Evolutionary conservation across 768 basidiomycete genomes (phyloP).

Genomic region (Russula griseocarnosa): DNA sequence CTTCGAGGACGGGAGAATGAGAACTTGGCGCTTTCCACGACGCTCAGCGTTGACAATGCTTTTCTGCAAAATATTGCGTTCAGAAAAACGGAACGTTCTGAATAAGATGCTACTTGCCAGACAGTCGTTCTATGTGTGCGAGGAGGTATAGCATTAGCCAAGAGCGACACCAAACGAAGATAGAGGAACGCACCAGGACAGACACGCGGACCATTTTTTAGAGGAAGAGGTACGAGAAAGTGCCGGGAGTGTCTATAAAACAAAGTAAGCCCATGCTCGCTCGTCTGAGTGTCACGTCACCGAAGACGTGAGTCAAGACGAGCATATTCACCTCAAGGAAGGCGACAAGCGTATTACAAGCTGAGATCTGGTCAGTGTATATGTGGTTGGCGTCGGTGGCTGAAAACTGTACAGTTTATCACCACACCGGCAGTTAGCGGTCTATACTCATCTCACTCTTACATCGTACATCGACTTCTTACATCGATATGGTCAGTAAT

Average conservation of each 20-base stretch:
- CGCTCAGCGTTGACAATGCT: slow-evolving; percentile 99
- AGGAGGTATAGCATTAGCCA: background rate
- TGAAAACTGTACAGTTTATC: slow-evolving; percentile 37
- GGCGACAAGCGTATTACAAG: slow-evolving; percentile 29
- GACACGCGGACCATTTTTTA: slow-evolving; percentile 83
- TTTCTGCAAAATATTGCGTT: slow-evolving; percentile 50
- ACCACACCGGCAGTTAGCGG: slow-evolving; percentile 35
- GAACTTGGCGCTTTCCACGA: slow-evolving; percentile 98
- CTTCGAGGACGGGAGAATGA: slow-evolving; percentile 95
- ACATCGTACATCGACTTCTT: too few species aligned
- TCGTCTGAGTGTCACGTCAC: slow-evolving; percentile 84
- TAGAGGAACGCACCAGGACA: slow-evolving; percentile 52
- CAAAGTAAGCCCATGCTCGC: slow-evolving; percentile 40
- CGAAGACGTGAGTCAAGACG: slow-evolving; percentile 72
- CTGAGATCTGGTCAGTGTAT: background rate
- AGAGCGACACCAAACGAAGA: background rate
- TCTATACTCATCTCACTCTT: slow-evolving; percentile 13
- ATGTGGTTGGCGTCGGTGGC: slow-evolving; percentile 22
- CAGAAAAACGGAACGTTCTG: slow-evolving; percentile 2
- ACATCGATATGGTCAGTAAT: slow-evolving; percentile 48
- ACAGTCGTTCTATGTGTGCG: slow-evolving; percentile 54
- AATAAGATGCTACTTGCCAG: slow-evolving; percentile 36
- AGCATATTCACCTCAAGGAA: slow-evolving; percentile 47
- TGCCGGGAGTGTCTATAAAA: slow-evolving; percentile 29
- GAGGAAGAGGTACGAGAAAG: slow-evolving; percentile 21